Evolutionary conservation across 2,329 filamentous ascomycete genomes (phyloP).

Genomic region (Trichoderma semiorbis): DNA sequence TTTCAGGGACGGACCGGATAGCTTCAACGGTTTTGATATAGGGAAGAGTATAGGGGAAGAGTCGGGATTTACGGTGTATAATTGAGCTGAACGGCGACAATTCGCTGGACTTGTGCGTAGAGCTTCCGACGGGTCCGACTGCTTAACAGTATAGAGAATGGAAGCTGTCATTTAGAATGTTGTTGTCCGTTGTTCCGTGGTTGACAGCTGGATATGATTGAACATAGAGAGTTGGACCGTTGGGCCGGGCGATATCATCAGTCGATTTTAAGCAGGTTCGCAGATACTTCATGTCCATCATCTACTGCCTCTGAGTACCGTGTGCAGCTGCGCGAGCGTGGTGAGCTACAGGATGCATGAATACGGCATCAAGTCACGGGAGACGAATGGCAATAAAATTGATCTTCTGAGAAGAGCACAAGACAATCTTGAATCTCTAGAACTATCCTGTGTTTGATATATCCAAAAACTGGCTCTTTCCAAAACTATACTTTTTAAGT

Average conservation of each 20-base stretch:
- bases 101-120: not conserved
- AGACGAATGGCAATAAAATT: not conserved
- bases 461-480: not conserved
- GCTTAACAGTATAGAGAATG: not conserved
- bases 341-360: not conserved
- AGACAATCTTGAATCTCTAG: not conserved
- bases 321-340: not conserved
- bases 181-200: not conserved
- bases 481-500: not conserved
- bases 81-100: not conserved
- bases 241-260: not conserved
- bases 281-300: not conserved
- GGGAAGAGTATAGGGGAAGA: not conserved
- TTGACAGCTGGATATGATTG: not conserved
- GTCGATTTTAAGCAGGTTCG: not conserved
- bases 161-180: not conserved
- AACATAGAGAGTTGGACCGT: not conserved
- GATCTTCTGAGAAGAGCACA: not conserved
- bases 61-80: not conserved
- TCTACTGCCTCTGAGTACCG: not conserved
- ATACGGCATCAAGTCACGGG: not conserved
- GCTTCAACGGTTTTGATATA: not conserved
- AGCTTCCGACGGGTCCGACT: not conserved
- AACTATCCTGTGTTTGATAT: not conserved
- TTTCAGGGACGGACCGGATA: not conserved